Conservation (phyloP, 192 early-diverging fungal genomes). For the Coemansia sp. region DNA sequence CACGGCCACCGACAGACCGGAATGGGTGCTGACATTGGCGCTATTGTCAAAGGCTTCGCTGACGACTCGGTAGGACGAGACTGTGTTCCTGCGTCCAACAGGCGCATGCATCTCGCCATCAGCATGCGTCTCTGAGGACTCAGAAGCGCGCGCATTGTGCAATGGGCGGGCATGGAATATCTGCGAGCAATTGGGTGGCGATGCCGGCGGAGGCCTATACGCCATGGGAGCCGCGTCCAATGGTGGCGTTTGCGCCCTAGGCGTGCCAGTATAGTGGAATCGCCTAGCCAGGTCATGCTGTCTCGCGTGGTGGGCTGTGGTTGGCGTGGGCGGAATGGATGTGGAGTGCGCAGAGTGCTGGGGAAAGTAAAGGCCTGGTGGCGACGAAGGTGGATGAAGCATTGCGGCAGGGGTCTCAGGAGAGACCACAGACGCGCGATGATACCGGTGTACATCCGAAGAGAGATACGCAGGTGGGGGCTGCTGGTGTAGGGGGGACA, state of each 20-base stretch:
- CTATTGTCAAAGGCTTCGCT: neutral
- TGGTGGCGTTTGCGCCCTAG: slow-evolving; percentile 4
- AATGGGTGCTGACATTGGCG: neutral
- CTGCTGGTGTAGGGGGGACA: slow-evolving; percentile 6
- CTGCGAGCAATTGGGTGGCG: slow-evolving; percentile 1
- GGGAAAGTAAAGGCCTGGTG: neutral
- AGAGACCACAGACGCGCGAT: neutral
- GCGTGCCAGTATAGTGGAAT: neutral
- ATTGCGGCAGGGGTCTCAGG: slow-evolving; percentile 6
- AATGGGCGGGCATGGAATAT: neutral
- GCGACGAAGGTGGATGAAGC: neutral
- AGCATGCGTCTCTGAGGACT: neutral
- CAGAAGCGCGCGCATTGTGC: neutral
- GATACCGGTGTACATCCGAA: neutral
- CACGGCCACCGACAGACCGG: neutral
- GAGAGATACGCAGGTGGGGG: neutral
- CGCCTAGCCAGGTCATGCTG: slow-evolving; percentile 2
- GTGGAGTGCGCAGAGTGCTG: neutral
- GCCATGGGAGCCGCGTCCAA: slow-evolving; percentile 8
- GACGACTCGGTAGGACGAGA: slow-evolving; percentile 15
- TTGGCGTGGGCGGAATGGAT: slow-evolving; percentile 1
- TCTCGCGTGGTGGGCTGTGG: neutral
- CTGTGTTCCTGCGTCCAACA: slow-evolving; percentile 21
- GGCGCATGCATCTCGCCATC: neutral
- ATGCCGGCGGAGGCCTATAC: slow-evolving; percentile 4